Evolutionary conservation across 257 asterid species (phyloP).

Genomic region (Anisodus acutangulus): DNA sequence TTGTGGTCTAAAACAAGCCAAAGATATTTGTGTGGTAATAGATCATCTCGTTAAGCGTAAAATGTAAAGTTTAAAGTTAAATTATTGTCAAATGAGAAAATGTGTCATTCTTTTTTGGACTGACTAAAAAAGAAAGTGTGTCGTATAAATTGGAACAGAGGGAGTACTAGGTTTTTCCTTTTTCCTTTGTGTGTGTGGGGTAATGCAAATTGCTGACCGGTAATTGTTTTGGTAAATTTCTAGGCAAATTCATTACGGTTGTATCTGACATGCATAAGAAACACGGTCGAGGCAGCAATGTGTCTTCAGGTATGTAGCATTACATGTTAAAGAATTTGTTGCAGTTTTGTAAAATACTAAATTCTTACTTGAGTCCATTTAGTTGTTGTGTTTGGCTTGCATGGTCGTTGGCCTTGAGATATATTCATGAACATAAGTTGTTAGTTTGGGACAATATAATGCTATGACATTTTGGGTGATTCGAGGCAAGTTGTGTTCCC

Average conservation of each 20-base stretch:
- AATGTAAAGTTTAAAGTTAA: no score
- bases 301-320: constrained; percentile 74
- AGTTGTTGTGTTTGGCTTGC: not conserved
- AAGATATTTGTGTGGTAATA: no score
- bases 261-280: constrained; percentile 78
- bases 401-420: not conserved
- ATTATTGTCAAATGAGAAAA: no score
- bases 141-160: no score
- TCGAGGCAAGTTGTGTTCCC: not conserved
- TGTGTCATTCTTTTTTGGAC: no score
- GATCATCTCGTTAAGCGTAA: no score
- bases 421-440: not conserved
- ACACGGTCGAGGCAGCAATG: constrained; percentile 87
- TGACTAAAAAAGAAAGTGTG: no score
- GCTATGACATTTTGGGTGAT: constrained; percentile 15
- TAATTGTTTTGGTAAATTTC: no score
- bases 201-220: no score
- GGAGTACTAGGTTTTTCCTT: no score
- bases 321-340: constrained; percentile 22
- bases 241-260: constrained; percentile 68
- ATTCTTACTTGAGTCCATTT: not conserved
- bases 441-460: not conserved
- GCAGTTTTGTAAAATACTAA: not conserved
- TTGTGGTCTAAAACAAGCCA: no score
- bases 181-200: no score